phyloP scores from a whole-genome alignment of 202 grass and related monocot genomes.

The Carex arenaria region DNA sequence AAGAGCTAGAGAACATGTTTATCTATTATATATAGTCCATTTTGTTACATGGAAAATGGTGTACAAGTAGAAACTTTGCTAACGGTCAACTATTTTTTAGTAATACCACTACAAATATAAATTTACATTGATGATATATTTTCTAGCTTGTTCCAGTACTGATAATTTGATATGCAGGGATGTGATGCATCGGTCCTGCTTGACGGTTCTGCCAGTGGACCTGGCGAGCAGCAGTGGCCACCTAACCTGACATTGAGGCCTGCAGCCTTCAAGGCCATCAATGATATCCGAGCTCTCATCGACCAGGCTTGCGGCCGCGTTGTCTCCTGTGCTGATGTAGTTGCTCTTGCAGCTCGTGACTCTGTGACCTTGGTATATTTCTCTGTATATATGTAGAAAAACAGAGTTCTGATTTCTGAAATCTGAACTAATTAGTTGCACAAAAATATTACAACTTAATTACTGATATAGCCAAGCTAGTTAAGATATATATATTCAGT shows the following conservation, averaged over 20 bases:
- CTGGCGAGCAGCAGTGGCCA: constrained; percentile 1
- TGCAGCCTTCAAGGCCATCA: constrained; percentile 41
- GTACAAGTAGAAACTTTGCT: background rate
- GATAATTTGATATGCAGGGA: constrained; percentile 29
- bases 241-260: constrained; percentile 53
- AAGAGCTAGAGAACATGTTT: background rate
- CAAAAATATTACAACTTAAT: background rate
- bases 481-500: too few relatives aligned
- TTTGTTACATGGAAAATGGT: background rate
- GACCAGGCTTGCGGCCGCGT: constrained; percentile 23
- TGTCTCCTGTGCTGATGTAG: constrained; percentile 58
- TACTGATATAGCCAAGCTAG: background rate
- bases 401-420: background rate
- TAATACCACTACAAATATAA: background rate
- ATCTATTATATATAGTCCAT: background rate
- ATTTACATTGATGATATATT: background rate
- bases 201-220: constrained; percentile 14
- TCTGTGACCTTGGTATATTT: constrained; percentile 30
- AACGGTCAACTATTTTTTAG: background rate
- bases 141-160: background rate
- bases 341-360: constrained; percentile 44
- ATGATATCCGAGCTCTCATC: constrained; percentile 42
- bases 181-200: constrained; percentile 59
- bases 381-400: background rate
- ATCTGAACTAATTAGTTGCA: background rate